Evolutionary conservation across 2,329 filamentous ascomycete species (phyloP).

Genomic region (Torrubiellomyces zombiae): DNA sequence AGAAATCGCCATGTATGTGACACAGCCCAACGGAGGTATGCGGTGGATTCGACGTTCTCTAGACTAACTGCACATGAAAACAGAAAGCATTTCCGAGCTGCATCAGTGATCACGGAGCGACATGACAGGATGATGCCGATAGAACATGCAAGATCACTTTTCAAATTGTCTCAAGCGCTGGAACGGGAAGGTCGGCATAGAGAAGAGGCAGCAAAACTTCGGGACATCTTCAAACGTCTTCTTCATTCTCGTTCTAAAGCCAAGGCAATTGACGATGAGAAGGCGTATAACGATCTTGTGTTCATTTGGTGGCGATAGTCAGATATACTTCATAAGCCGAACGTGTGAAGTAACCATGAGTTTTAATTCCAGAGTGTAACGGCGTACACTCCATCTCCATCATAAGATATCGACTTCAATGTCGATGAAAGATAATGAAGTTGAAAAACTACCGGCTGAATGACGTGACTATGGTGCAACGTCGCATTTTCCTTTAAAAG

Average conservation of each 20-base stretch:
- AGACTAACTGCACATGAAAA: background rate
- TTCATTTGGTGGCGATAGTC: slow-evolving; percentile 1
- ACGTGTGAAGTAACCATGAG: no score
- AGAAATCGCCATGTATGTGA: slow-evolving; percentile 4
- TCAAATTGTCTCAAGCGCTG: slow-evolving; percentile 5
- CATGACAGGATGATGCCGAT: slow-evolving; percentile 2
- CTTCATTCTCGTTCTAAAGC: background rate
- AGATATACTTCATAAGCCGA: no score
- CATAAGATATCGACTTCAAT: no score
- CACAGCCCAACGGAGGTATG: no score
- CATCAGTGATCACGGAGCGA: slow-evolving; percentile 3
- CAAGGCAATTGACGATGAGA: background rate
- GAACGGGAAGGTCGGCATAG: background rate
- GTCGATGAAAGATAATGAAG: no score
- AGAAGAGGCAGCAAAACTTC: background rate
- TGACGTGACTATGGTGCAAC: no score
- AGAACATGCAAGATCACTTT: slow-evolving; percentile 4
- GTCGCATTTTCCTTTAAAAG: no score
- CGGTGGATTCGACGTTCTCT: background rate
- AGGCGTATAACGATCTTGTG: background rate
- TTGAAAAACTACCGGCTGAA: no score
- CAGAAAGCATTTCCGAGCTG: slow-evolving; percentile 5
- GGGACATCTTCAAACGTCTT: background rate
- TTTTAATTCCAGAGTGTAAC: no score
- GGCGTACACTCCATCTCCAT: no score